phyloP scores from a whole-genome alignment of 169 alveolate species.

The Miamiensis avidus region DNA sequence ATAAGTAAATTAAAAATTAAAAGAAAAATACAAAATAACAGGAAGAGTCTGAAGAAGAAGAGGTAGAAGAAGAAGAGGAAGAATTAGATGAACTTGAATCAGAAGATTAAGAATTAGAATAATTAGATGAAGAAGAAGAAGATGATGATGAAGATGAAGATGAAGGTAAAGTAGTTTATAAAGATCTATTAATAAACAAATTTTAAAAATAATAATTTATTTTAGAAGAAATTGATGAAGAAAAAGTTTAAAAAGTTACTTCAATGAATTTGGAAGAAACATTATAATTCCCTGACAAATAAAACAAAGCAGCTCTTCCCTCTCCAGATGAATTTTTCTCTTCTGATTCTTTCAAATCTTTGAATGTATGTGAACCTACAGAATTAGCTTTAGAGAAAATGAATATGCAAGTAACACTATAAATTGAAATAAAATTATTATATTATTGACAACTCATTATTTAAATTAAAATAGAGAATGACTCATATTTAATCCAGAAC shows the following conservation, averaged over 20 bases:
- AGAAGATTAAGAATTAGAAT: background rate
- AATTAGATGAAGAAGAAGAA: slow-evolving; percentile 10
- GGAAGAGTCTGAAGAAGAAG: background rate
- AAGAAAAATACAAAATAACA: slow-evolving; percentile 5
- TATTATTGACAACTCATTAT: background rate
- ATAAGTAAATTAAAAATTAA: slow-evolving; percentile 10
- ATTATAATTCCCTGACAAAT: background rate
- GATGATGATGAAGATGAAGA: background rate
- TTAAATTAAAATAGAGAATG: slow-evolving; percentile 54
- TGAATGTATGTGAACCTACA: slow-evolving; percentile 91
- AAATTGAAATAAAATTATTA: no score
- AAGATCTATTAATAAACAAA: background rate
- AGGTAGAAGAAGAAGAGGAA: background rate
- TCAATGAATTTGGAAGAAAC: background rate
- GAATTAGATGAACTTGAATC: background rate
- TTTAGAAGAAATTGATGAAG: background rate
- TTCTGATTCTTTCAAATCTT: slow-evolving; percentile 71
- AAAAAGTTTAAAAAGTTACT: background rate
- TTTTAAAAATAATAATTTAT: no score
- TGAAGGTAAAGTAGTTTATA: background rate
- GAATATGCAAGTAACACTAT: background rate
- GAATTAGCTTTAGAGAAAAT: slow-evolving; percentile 89
- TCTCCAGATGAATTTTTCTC: slow-evolving; percentile 5
- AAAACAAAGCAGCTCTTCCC: background rate
- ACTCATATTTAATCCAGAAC: slow-evolving; percentile 98